Conservation (phyloP, 106 monocot species). For the Allium cepa region DNA sequence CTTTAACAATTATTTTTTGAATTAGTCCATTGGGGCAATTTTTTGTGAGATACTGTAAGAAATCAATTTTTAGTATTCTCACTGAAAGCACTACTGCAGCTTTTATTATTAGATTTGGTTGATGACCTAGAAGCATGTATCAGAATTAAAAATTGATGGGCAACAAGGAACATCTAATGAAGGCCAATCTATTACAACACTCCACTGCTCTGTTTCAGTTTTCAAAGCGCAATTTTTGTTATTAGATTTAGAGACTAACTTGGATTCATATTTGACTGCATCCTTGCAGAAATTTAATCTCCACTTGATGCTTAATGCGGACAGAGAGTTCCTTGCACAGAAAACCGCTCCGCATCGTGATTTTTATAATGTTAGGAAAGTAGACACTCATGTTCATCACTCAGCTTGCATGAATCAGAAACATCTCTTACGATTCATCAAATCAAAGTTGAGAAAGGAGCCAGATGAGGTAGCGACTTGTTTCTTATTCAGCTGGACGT, state of each 20-base stretch:
- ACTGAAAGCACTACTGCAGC: too few relatives aligned
- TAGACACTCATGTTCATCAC: constrained; percentile 99
- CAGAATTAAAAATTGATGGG: too few relatives aligned
- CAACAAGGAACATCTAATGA: too few relatives aligned
- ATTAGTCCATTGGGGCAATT: neutral
- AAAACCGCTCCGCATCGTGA: constrained; percentile 99
- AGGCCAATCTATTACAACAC: too few relatives aligned
- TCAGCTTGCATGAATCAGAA: constrained; percentile 99
- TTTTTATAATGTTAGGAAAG: constrained; percentile 99
- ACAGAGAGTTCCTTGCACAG: constrained; percentile 97
- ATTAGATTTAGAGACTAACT: too few relatives aligned
- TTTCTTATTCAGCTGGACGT: neutral
- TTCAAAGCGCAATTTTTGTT: too few relatives aligned
- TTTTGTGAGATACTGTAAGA: too few relatives aligned
- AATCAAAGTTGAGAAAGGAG: constrained; percentile 93
- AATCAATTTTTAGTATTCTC: too few relatives aligned
- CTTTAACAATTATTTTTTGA: neutral
- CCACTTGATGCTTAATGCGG: constrained; percentile 93
- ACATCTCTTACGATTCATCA: constrained; percentile 94
- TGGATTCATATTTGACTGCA: too few relatives aligned
- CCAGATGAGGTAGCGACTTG: constrained; percentile 77
- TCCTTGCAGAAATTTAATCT: constrained; percentile 86
- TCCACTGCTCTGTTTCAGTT: too few relatives aligned
- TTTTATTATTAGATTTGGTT: too few relatives aligned
- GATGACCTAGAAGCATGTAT: too few relatives aligned